Evolutionary conservation across 2,329 filamentous ascomycete species (phyloP), one percentile per base, ranked within the genome.

Genomic region (Colletotrichum aenigma): DNA sequence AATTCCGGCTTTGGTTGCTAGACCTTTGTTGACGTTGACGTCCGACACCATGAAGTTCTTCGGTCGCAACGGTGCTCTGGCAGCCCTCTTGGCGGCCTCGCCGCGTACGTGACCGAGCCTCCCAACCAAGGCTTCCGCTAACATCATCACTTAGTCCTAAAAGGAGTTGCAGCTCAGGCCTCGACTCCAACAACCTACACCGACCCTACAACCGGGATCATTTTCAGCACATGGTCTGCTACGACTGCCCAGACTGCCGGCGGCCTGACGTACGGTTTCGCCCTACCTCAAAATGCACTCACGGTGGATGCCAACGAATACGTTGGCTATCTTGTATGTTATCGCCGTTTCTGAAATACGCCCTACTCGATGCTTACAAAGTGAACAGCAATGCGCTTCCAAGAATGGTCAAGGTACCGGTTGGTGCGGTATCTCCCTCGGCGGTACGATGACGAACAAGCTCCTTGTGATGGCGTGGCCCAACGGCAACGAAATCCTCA

Each of bases 381-480:
- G 75, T 28, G 38, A 15, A 18, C 64, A 89, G 89, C 80, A 87
- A 84, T 87, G 88, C 80, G 79, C 85, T 71, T 87, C 87, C 13
- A 85, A 85, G 52, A 84, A 85, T 62, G 84, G 85, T 5, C 86
- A 86, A 21, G 82, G 84, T 4, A 87, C 87, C 28, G 91, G 91
- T 18, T 93, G 89, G 89, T 89, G 90, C 79, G 91, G 91, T 77
- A 79, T 93, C 24, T 88, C 89, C 1, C 86, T 93, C 69, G 88
- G 87, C 12, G 88, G 89, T 6, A 84, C 86, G 65, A 93, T 93
- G 92, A 89, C 87, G 9, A 88, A 88, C 77, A 88, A 88, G 48
- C 84, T 93, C 4, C 87, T 93, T 68, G 83, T 93, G 18, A 84
- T 92, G 77, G 89, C 89, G 4, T 93, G 90, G 87, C 88, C 91